Conservation (phyloP, 768 basidiomycete species). For the Coprinopsis strossmayeri region DNA sequence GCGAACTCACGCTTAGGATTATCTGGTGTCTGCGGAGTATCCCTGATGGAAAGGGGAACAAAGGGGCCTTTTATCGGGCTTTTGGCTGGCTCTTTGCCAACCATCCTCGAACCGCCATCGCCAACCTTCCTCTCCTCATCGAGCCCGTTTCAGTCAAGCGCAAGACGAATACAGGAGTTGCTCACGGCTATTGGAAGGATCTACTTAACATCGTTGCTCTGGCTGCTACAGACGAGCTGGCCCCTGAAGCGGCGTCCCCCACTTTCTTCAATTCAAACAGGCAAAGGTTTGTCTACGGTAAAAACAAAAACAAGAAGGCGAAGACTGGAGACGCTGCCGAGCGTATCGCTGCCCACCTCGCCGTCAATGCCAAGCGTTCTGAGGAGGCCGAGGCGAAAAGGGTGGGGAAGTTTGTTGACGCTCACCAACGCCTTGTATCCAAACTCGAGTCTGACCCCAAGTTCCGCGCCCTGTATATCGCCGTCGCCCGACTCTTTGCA, state of each 20-base stretch:
- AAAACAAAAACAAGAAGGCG: slow-evolving; percentile 1
- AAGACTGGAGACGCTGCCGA: slow-evolving; percentile 12
- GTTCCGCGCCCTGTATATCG: slow-evolving; percentile 58
- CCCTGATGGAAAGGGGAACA: slow-evolving; percentile 60
- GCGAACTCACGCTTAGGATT: slow-evolving; percentile 50
- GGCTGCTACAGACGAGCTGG: slow-evolving; percentile 46
- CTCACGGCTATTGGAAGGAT: slow-evolving; percentile 74
- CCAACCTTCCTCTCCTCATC: slow-evolving; percentile 49
- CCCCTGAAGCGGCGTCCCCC: slow-evolving; percentile 13
- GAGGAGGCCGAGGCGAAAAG: slow-evolving; percentile 3
- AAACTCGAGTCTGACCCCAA: slow-evolving; percentile 41
- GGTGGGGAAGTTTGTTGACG: slow-evolving; percentile 14
- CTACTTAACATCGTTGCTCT: slow-evolving; percentile 62
- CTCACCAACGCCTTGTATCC: slow-evolving; percentile 29
- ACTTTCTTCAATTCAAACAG: slow-evolving; percentile 21
- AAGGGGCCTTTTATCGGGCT: slow-evolving; percentile 54
- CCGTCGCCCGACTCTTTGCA: slow-evolving; percentile 56
- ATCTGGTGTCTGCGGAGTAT: slow-evolving; percentile 69
- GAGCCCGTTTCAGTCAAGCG: slow-evolving; percentile 38
- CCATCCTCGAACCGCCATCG: slow-evolving; percentile 64
- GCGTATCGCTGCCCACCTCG: slow-evolving; percentile 18
- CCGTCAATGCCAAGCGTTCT: slow-evolving; percentile 11
- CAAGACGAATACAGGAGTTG: slow-evolving; percentile 22
- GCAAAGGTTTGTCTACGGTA: background rate
- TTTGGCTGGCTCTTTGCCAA: slow-evolving; percentile 66